phyloP scores from a whole-genome alignment of 148 eudicot genomes.

The Bassia scoparia region DNA sequence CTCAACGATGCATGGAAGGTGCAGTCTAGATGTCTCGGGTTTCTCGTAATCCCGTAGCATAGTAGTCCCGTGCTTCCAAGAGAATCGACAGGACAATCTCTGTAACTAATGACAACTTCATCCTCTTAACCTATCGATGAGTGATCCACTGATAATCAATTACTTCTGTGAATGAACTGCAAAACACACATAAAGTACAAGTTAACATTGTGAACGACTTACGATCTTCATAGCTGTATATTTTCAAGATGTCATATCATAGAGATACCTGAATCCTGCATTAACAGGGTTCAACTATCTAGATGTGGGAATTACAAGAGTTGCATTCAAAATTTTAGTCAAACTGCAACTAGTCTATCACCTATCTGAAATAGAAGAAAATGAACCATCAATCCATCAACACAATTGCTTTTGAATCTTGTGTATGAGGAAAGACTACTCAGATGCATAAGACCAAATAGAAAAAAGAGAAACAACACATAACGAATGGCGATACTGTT shows the following conservation, averaged over 20 bases:
- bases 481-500: not conserved
- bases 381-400: not conserved
- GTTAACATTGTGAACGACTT: conserved; percentile 1
- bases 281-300: conserved; percentile 86
- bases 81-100: conserved; percentile 70
- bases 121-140: conserved; percentile 51
- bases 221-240: not conserved
- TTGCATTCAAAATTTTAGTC: conserved; percentile 83
- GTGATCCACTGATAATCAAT: conserved; percentile 94
- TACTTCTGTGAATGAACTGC: conserved; percentile 73
- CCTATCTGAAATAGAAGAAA: conserved; percentile 50
- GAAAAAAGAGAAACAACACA: not conserved
- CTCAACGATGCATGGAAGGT: conserved; percentile 83
- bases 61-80: conserved; percentile 98
- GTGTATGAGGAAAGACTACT: not conserved
- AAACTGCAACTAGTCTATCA: conserved; percentile 92
- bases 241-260: not conserved
- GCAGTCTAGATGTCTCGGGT: conserved; percentile 92
- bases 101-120: conserved; percentile 69
- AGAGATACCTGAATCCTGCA: conserved; percentile 77
- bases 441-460: not conserved
- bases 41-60: conserved; percentile 81
- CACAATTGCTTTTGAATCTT: not conserved
- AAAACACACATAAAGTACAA: conserved; percentile 5
- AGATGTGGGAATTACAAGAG: conserved; percentile 78